These are phyloP conservation scores for Cajanus cajan DNA, from an alignment of 306 rosid genomes.

Conservation along the genomic window DNA sequence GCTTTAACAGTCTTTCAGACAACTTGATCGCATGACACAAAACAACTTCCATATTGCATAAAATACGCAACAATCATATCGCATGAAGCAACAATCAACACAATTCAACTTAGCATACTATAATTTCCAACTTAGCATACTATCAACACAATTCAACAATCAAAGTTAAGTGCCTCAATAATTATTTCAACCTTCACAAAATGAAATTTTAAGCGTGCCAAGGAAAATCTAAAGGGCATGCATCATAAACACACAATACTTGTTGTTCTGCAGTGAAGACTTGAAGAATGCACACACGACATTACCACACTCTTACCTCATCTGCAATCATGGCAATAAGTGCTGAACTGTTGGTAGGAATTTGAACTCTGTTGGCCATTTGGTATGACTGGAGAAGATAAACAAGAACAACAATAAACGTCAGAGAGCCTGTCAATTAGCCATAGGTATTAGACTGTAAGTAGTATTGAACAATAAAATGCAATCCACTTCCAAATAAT, in stretches of 20 bases:
- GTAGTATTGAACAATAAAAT: neutral
- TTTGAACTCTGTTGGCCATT: constrained; percentile 74
- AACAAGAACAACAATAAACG: constrained; percentile 1
- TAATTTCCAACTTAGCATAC: neutral
- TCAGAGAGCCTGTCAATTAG: neutral
- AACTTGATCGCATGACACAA: neutral
- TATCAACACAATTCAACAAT: neutral
- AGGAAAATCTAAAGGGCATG: neutral
- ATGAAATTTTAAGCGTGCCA: neutral
- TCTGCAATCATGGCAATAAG: constrained; percentile 94
- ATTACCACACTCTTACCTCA: constrained; percentile 53
- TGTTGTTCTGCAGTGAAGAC: neutral
- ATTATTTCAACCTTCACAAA: constrained; percentile 2
- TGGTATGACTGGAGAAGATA: constrained; percentile 23
- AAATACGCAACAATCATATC: neutral
- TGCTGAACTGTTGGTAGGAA: constrained; percentile 60
- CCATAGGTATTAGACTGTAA: neutral
- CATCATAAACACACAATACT: neutral
- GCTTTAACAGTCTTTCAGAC: neutral
- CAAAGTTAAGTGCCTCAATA: neutral
- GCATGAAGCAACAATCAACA: neutral
- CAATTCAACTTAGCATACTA: neutral
- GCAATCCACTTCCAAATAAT: neutral
- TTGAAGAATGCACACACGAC: neutral
- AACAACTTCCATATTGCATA: neutral